Evolutionary conservation across 2,329 filamentous ascomycete species (phyloP).

Genomic region (Penicillium sp.): DNA sequence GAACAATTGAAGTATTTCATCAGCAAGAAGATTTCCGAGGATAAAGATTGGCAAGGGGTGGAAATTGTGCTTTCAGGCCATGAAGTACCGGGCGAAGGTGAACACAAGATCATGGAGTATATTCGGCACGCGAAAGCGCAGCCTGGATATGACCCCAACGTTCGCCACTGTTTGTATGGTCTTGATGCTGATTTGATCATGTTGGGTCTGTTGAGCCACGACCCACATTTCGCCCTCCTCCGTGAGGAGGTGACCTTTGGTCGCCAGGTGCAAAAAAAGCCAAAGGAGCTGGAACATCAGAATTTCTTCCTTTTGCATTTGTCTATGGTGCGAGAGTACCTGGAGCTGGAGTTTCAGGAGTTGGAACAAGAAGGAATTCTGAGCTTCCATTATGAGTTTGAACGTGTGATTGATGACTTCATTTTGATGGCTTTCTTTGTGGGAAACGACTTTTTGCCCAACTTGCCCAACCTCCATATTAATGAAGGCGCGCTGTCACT

Average conservation of each 20-base stretch:
- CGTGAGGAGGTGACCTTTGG: conserved; percentile 98
- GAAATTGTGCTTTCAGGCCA: conserved; percentile 96
- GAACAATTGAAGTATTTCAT: conserved; percentile 96
- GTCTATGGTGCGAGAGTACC: conserved; percentile 95
- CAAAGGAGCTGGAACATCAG: conserved; percentile 96
- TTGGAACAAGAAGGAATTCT: conserved; percentile 75
- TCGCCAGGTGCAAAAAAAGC: conserved; percentile 81
- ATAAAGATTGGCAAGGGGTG: conserved; percentile 95
- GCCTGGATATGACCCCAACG: conserved; percentile 86
- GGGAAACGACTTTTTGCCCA: conserved; percentile 98
- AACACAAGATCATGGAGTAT: conserved; percentile 99
- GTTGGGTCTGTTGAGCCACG: conserved; percentile 94
- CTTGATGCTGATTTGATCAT: conserved; percentile 98
- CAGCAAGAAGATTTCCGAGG: conserved; percentile 97
- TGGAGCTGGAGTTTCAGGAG: conserved; percentile 96
- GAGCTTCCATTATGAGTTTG: conserved; percentile 85
- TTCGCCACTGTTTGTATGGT: conserved; percentile 95
- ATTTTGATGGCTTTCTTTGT: conserved; percentile 99
- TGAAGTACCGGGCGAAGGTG: conserved; percentile 95
- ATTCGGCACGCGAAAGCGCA: conserved; percentile 97
- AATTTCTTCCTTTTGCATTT: conserved; percentile 98
- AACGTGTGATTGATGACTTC: conserved; percentile 97
- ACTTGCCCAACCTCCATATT: conserved; percentile 94
- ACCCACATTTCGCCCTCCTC: conserved; percentile 96
- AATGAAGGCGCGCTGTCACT: conserved; percentile 95